Base-by-base conservation (phyloP, 805 yeast genomes). In the Saccharomycopsis sp. region DNA sequence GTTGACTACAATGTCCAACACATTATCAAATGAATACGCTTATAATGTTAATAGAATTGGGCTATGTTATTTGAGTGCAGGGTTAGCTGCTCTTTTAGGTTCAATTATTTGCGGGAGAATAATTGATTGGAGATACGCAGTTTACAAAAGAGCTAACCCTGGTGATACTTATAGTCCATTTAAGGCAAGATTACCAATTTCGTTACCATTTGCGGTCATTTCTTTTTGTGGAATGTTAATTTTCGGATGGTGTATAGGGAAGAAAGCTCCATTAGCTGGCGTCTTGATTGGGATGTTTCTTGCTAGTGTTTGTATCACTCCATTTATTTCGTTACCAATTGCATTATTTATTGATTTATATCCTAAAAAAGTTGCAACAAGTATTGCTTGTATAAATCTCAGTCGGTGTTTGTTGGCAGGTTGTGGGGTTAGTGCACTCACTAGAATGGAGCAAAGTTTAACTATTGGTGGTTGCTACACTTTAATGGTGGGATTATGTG, bases 401-500 rank as follows among this genome's bases (percentile, higher is more conserved):
- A 69, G 78, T 21, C 66, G 96, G 53, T 87, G 95, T 57, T 65
- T 74, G n/a, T 54, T 76, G 38, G 81, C 81, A 22, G 95, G 94
- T 0, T 69, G 75, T 1, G 77, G 82, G 34, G 70, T 82, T 17
- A 93, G 84, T 0, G 79, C 77, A 2, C 64, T 85, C 14, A 72
- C 75, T 22, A 68, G 63, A 38, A 82, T 87, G 89, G 65, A 69
- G 11, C 43, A 47, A 0, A 50, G 63, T 1, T 66, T 87, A 74
- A 75, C 75, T 0, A 61, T 74, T 7, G 95, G 95, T 1, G 90
- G 95, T 16, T 74, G 84, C 1, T 85, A 79, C 55, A 79, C 93
- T 0, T 67, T 87, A 14, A 61, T 85, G 69, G 78, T 79, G 2
- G 79, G 68, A 0, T 41, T 80, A 1, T 65, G 71, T 2, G 19